Conservation (phyloP, 345 rosid species). For the Gossypium rotundifolium region DNA sequence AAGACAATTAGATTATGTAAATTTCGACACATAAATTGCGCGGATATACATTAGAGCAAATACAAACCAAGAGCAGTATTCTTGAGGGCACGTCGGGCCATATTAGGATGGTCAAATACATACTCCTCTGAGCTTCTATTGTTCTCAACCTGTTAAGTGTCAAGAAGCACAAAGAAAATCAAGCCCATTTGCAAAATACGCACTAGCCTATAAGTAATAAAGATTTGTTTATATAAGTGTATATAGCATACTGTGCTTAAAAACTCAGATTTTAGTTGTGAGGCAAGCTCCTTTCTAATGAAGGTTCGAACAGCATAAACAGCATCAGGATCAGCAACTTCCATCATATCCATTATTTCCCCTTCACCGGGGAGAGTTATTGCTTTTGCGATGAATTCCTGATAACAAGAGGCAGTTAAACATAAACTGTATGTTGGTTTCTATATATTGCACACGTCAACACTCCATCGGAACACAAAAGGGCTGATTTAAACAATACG, state of each 20-base stretch:
- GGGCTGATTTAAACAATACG: background rate
- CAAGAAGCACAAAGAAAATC: background rate
- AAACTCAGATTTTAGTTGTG: slow-evolving; percentile 73
- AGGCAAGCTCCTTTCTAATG: slow-evolving; percentile 83
- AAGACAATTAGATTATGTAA: slow-evolving; percentile 8
- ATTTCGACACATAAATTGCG: background rate
- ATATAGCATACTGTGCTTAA: slow-evolving; percentile 50
- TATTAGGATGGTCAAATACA: slow-evolving; percentile 69
- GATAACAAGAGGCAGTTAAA: slow-evolving; percentile 17
- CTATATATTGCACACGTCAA: background rate
- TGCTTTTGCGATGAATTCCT: slow-evolving; percentile 95
- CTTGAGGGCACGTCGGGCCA: slow-evolving; percentile 91
- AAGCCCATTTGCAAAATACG: background rate
- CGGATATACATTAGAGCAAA: slow-evolving; percentile 8
- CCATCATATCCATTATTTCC: slow-evolving; percentile 98
- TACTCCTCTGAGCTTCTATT: slow-evolving; percentile 76
- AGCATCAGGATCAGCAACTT: slow-evolving; percentile 98
- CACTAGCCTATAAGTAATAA: background rate
- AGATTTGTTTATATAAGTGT: background rate
- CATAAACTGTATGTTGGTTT: background rate
- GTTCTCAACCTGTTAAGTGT: slow-evolving; percentile 52
- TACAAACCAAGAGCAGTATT: slow-evolving; percentile 79
- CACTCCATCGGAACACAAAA: background rate
- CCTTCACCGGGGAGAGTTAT: slow-evolving; percentile 90
- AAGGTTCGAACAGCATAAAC: slow-evolving; percentile 89